Evolutionary conservation across 2,329 filamentous ascomycete species (phyloP), one percentile per base, ranked within the genome.

Genomic region (Trichoderma guizhouense): DNA sequence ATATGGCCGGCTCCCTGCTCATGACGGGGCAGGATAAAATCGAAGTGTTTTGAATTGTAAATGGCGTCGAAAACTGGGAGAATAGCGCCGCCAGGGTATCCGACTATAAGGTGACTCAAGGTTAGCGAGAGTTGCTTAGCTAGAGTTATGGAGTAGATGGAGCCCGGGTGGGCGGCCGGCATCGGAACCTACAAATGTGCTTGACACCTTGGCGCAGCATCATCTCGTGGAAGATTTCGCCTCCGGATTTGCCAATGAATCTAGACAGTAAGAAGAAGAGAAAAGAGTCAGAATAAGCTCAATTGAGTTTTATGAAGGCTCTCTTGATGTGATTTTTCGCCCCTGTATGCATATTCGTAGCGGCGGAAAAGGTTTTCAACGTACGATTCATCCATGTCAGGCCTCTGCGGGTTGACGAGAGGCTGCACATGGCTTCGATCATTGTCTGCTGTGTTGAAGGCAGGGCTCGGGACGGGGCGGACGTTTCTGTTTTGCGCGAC

Each of bases 1-100:
- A 98, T 99, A 84, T 99, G 96, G 75, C 96, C 96, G 72, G 96
- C 96, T 76, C 96, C 96, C 84, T 99, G 96, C 85, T 98, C 96
- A 84, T 99, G 96, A 57, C 47, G 55, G 34, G 96, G 96, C 9
- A 98, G 90, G 82, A 98, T 90, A 80, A 99, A 98, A 74, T 98
- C 91, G 85, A 99, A 98, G 83, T 98, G 92, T 85, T 93, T 91
- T 72, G 96, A 98, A 86, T 98, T 97, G 88, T 97, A 97, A 81
- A 99, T 98, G 79, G 96, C 96, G 82, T 99, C 96, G 85, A 98
- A 98, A 57, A 98, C 95, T 78, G 96, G 96, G 39, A 98, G 91
- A 83, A 98, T 98, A 75, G 96, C 95, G 80, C 96, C 96, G 78
- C 95, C 95, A 76, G 95, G 94, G 84, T 98, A 98, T 74, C 92